Evolutionary conservation across 495 filamentous ascomycete species (phyloP), one percentile per base, ranked within the genome.

Genomic region (Articulospora tetracladia): DNA sequence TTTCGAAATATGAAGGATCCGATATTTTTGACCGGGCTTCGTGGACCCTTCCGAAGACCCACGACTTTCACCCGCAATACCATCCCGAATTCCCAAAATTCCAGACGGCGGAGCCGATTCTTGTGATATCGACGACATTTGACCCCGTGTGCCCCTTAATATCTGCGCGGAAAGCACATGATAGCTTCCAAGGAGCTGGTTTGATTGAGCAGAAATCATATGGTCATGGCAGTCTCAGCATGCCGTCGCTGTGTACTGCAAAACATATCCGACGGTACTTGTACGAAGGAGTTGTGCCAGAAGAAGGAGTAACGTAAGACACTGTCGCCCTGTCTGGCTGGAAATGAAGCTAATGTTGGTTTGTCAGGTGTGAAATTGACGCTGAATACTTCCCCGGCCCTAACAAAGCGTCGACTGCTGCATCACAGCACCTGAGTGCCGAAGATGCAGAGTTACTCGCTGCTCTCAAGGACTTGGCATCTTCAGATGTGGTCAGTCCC

Each of bases 121-220:
- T 78, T 24, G 66, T 77, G 17, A 59, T 79, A 1, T 71, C 74
- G 30, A 77, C 75, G 3, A 74, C 74, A 0, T 75, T 73, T 39
- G 77, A 78, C 60, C 74, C 76, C 3, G 69, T 80, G 0, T 75
- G 72, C 28, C 75, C 76, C 8, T 61, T 77, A n/a, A 46, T 73
- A 0, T 73, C 75, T 6, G 76, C 76, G 0, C 60, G 65, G 2
- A 68, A 69, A 19, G 76, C 76, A 0, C 68, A 70, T 26, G 65
- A 69, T 15, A 71, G 70, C 4, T 80, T 76, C 50, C 66, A 67
- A 19, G 76, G 63, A 0, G 74, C 74, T 13, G 61, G 63, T 32
- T 57, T 80, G 17, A 68, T 80, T 22, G 74, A 78, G 59, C 64
- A 78, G 15, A 60, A 72, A 13, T 76, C 70, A 0, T 80, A 78